Conservation (phyloP, 2,329 filamentous ascomycete genomes). For the Chaetomiaceae sp. region DNA sequence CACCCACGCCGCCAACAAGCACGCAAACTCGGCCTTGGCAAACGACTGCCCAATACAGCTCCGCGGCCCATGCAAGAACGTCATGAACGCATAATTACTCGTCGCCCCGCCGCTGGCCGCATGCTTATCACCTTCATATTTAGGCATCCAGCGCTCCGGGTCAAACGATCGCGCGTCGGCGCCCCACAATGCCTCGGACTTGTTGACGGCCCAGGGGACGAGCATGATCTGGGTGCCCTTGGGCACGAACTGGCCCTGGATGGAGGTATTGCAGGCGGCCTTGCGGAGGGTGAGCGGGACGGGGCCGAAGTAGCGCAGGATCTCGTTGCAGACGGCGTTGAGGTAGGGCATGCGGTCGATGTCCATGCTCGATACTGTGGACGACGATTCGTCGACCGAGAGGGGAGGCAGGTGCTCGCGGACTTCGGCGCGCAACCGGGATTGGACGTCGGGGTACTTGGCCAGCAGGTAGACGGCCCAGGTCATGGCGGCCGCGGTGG, state of each 20-base stretch:
- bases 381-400: constrained; percentile 26
- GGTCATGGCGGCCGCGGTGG: constrained; percentile 69
- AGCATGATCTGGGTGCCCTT: constrained; percentile 67
- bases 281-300: constrained; percentile 68
- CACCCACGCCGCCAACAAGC: constrained; percentile 70
- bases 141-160: constrained; percentile 69
- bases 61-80: constrained; percentile 80
- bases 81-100: constrained; percentile 73
- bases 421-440: constrained; percentile 63
- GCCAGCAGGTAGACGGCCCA: constrained; percentile 71
- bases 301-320: constrained; percentile 67
- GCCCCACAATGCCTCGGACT: constrained; percentile 67
- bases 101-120: constrained; percentile 65
- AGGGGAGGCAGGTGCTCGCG: constrained; percentile 53
- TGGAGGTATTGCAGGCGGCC: constrained; percentile 58
- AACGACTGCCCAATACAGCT: constrained; percentile 82
- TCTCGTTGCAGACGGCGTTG: constrained; percentile 73
- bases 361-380: constrained; percentile 46
- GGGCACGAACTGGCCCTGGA: constrained; percentile 62
- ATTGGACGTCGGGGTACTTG: constrained; percentile 60
- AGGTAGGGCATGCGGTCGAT: constrained; percentile 76
- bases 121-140: constrained; percentile 33
- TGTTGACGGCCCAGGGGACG: constrained; percentile 64
- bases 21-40: constrained; percentile 80
- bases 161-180: constrained; percentile 69